A percentile compares a stretch with the other conserved stretches of the same genome.
These are phyloP conservation scores for Didymella keratinophila DNA, from an alignment of 2,329 filamentous ascomycete species.

Conservation along the genomic window DNA sequence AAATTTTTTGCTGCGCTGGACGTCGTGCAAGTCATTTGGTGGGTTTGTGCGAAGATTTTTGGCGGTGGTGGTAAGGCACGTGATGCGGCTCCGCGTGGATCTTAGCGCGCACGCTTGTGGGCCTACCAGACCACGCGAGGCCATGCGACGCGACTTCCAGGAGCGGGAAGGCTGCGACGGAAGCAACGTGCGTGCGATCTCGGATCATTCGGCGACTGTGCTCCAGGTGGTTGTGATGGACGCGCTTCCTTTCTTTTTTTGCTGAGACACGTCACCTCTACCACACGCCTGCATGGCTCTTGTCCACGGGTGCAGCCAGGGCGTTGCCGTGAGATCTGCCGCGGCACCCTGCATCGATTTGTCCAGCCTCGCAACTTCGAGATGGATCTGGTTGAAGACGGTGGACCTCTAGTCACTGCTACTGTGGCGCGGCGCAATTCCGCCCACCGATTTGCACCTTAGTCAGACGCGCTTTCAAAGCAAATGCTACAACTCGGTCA, in stretches of 20 bases:
- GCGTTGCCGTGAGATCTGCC: background rate
- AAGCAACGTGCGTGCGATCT: background rate
- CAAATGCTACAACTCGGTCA: background rate
- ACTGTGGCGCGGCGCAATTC: constrained; percentile 9
- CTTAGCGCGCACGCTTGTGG: background rate
- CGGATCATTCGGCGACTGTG: background rate
- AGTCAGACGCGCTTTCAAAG: constrained; percentile 14
- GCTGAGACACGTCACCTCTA: background rate
- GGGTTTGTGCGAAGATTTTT: background rate
- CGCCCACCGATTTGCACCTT: constrained; percentile 6
- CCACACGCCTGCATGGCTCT: background rate
- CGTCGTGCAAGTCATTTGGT: no score
- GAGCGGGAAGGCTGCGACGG: background rate
- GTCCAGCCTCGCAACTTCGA: background rate
- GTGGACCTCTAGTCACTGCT: background rate
- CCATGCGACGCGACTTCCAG: background rate
- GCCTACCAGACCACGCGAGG: no score
- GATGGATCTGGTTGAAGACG: background rate
- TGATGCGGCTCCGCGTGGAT: background rate
- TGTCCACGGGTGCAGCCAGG: background rate
- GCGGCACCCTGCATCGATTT: background rate
- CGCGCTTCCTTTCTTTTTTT: background rate
- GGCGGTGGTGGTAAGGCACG: background rate
- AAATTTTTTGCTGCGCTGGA: background rate
- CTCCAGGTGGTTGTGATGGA: background rate